These are phyloP conservation scores for Ananas comosus DNA, from an alignment of 176 grass and related monocot genomes.

Conservation along the genomic window DNA sequence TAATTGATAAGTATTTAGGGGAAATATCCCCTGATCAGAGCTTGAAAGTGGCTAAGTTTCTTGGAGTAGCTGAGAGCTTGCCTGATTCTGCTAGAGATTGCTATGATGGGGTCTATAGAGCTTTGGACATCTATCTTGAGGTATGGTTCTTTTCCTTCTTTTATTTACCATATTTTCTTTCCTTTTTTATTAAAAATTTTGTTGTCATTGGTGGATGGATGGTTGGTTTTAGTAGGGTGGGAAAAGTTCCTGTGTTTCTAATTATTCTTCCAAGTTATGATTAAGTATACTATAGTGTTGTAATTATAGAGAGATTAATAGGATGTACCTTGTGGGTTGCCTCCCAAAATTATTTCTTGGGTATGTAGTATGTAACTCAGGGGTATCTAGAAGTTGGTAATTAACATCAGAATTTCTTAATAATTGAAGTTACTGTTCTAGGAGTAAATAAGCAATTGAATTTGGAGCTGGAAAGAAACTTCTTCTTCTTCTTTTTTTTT, in stretches of 20 bases:
- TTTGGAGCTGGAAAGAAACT: no score
- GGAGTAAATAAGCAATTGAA: no score
- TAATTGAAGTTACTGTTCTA: not conserved
- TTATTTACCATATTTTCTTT: not conserved
- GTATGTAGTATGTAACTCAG: not conserved
- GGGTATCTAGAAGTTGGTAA: not conserved
- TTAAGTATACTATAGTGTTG: not conserved
- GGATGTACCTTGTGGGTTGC: not conserved
- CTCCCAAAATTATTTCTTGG: not conserved
- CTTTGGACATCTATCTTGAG: constrained; percentile 90
- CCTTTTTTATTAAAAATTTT: not conserved
- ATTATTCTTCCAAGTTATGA: constrained; percentile 26
- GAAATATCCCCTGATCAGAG: constrained; percentile 91
- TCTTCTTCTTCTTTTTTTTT: no score
- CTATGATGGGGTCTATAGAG: constrained; percentile 84
- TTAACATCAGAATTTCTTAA: not conserved
- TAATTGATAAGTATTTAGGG: constrained; percentile 79
- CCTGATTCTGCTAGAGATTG: constrained; percentile 85
- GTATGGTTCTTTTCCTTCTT: constrained; percentile 19
- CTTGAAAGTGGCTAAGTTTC: constrained; percentile 67
- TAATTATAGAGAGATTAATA: not conserved
- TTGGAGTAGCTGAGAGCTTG: constrained; percentile 69
- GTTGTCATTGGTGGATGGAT: not conserved
- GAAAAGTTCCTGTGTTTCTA: not conserved
- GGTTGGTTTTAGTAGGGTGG: not conserved